Base-by-base conservation (phyloP, 306 rosid genomes). In the Ceratonia siliqua region DNA sequence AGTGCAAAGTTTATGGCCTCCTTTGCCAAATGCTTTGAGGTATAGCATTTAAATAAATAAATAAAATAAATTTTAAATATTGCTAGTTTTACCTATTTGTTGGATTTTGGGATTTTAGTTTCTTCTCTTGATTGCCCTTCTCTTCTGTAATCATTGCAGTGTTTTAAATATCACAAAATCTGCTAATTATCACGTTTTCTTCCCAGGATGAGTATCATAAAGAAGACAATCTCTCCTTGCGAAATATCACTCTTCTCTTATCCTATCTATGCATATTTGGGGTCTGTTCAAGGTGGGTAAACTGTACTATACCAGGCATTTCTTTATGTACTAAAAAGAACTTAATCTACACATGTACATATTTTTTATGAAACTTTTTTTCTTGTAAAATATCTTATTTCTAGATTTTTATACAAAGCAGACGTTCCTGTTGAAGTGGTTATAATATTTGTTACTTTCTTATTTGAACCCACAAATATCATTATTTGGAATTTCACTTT, bases 1-100 rank as follows among this genome's bases (percentile, higher is more conserved):
- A 77, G 96, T 42, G 97, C 97, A 20, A 89, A 84, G 83, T 81
- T 94, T 84, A 65, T 90, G 92, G 92, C 91, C 50, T 85, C 94
- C 61, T 85, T 91, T 84, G 93, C 98, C 38, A 84, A 85, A 85
- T 87, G 84, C 59, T 91, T 90, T 67, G 97, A 91, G 96, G 97
- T 94, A 78, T 46, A 82, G 36, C 50, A 22, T 32, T 20, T n/a
- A 8, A 70, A 71, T 57, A 20, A 64, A 74, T 63, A 54, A 58
- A 64, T 59, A 52, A 22, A 55, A 48, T 58, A 18, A 22, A 49
- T 41, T 46, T 53, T 20, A n/a, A 55, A 30, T 69, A 30, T 32
- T 72, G 30, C 33, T n/a, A 8, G 58, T 72, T 59, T 20, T 32
- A 24, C 41, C 55, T 39, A 13, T 57, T 58, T 50, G 53, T 54